Percentiles rank a stretch among this genome's conserved stretches.
phyloP scores from a whole-genome alignment of 257 asterid species.

The Plectranthus barbatus region DNA sequence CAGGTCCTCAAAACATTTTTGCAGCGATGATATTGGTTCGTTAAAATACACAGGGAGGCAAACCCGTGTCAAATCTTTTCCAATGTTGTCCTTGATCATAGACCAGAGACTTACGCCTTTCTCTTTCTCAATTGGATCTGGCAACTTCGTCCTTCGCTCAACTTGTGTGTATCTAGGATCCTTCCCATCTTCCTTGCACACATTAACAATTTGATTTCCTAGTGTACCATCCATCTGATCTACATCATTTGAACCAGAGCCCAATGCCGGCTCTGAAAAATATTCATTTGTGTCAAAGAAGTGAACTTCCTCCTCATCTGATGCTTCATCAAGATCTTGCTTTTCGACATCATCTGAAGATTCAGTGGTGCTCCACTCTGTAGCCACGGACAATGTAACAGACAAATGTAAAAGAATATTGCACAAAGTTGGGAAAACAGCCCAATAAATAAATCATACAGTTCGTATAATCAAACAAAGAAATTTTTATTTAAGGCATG shows the following conservation, averaged over 20 bases:
- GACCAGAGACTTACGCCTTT: constrained; percentile 92
- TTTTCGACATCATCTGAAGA: constrained; percentile 91
- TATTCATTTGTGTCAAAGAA: constrained; percentile 65
- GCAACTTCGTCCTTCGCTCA: constrained; percentile 71
- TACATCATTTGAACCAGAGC: constrained; percentile 27
- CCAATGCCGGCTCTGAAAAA: constrained; percentile 38
- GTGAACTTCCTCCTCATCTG: constrained; percentile 73
- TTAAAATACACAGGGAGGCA: constrained; percentile 94
- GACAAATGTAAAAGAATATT: neutral
- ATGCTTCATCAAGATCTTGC: constrained; percentile 81
- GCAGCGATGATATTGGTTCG: constrained; percentile 86
- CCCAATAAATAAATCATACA: neutral
- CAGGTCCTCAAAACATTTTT: constrained; percentile 82
- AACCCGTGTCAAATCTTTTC: constrained; percentile 83
- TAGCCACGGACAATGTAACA: constrained; percentile 10
- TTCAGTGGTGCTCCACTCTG: constrained; percentile 97
- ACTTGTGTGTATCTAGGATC: constrained; percentile 26
- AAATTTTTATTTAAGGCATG: neutral
- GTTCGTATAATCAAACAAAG: neutral
- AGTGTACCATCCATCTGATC: constrained; percentile 32
- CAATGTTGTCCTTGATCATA: constrained; percentile 91
- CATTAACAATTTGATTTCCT: constrained; percentile 21
- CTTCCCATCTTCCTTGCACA: constrained; percentile 11
- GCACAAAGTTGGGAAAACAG: neutral
- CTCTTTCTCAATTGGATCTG: constrained; percentile 92